Evolutionary conservation across 768 basidiomycete genomes (phyloP).

Genomic region (Suillus discolor): DNA sequence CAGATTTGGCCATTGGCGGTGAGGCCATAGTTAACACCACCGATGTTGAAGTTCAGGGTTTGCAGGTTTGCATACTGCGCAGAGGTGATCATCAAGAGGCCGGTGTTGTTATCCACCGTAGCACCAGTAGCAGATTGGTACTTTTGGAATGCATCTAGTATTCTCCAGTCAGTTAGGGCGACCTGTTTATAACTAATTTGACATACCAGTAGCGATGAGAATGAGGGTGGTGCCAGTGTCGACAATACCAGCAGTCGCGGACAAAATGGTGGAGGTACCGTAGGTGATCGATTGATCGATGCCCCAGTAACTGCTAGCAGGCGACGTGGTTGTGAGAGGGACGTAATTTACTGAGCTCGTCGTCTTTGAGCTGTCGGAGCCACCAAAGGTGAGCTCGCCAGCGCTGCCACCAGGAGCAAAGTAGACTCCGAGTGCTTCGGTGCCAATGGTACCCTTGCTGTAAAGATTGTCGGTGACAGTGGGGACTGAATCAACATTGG

Average conservation of each 20-base stretch:
- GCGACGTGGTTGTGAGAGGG: conserved; percentile 24
- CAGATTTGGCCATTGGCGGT: conserved; percentile 35
- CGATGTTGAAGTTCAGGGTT: conserved; percentile 31
- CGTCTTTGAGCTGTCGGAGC: conserved; percentile 35
- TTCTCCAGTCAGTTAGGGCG: neutral
- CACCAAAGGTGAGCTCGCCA: conserved; percentile 31
- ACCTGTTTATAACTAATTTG: neutral
- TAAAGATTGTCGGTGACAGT: conserved; percentile 39
- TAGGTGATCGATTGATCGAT: conserved; percentile 35
- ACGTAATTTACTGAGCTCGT: conserved; percentile 23
- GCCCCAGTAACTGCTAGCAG: conserved; percentile 33
- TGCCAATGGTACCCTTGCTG: conserved; percentile 29
- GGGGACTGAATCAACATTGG: conserved; percentile 15
- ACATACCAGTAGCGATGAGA: conserved; percentile 24
- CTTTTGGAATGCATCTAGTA: conserved; percentile 23
- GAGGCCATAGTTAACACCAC: conserved; percentile 20
- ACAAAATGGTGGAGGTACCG: conserved; percentile 23
- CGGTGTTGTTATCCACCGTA: conserved; percentile 27
- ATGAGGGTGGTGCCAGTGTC: conserved; percentile 36
- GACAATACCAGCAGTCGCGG: conserved; percentile 32
- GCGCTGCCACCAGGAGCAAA: conserved; percentile 30
- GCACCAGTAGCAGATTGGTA: conserved; percentile 31
- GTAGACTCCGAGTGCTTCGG: conserved; percentile 35
- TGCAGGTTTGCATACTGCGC: conserved; percentile 27
- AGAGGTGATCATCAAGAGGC: conserved; percentile 30